Evolutionary conservation across 2,329 filamentous ascomycete genomes (phyloP), one percentile per base, ranked within the genome.

Genomic region (Hymenoscyphus repandus): DNA sequence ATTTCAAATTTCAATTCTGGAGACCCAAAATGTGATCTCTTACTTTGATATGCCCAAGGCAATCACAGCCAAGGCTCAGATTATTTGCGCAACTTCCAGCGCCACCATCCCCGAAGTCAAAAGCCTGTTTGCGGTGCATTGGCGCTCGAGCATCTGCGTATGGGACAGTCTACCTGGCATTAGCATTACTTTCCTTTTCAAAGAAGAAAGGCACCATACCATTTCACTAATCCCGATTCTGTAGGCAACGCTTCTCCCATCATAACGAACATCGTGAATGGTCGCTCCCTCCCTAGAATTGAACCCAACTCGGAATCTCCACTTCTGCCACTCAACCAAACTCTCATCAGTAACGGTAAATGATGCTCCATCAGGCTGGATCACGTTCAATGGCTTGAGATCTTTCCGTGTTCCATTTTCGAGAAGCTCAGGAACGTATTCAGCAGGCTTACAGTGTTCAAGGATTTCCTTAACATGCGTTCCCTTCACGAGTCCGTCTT

Each of bases 71-170:
- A 2, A 88, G 72, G 58, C 83, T 77, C 2, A 88, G 71, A 62
- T 86, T 81, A 63, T 88, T 87, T 51, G 83, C 81, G 72, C 82
- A 84, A 51, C 82, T 73, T 38, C 84, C 83, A 12, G 82, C 81
- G 32, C 82, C 77, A 34, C 75, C 81, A 63, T 88, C 83, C 31
- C 84, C 84, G 20, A 86, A 73, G 65, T 88, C 84, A 57, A 87
- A 87, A 0, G 84, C 84, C 5, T 81, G 76, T 66, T 87, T 87
- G 65, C 82, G 82, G 68, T 86, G 81, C 65, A 76, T 87, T 2
- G 84, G 84, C 43, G 79, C 75, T 3, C 84, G 75, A 3, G 84
- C 83, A 60, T 88, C 84, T 47, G 75, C 74, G 58, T 80, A 80
- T 4, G 75, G 74, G 49, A 82, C 78, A 42, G 64, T 67, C 38